A percentile compares a stretch with the other conserved stretches of the same genome.
phyloP scores from a whole-genome alignment of 768 basidiomycete species.

The Rhodotorula taiwanensis region DNA sequence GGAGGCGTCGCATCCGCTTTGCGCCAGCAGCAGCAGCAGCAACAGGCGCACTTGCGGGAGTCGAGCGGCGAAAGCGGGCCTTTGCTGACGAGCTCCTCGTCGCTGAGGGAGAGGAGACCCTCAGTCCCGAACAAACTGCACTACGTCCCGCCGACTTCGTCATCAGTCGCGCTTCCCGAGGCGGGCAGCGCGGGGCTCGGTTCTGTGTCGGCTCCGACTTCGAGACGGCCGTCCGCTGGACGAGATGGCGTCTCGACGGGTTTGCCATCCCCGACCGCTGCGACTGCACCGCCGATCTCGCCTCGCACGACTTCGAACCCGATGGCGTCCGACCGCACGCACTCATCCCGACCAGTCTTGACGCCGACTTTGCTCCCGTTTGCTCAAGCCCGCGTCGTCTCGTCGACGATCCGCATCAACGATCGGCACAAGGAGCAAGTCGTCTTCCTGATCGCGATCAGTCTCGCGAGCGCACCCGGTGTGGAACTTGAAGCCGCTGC shows the following conservation, averaged over 20 bases:
- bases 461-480: slow-evolving; percentile 16
- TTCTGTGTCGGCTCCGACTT: too few species aligned
- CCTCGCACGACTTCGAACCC: background rate
- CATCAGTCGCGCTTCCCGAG: too few species aligned
- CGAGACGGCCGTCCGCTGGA: too few species aligned
- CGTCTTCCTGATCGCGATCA: slow-evolving; percentile 71
- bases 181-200: too few species aligned
- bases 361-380: slow-evolving; percentile 51
- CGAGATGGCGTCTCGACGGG: background rate
- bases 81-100: background rate
- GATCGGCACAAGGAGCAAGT: slow-evolving; percentile 87
- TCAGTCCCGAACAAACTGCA: background rate
- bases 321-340: background rate
- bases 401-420: slow-evolving; percentile 74
- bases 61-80: background rate
- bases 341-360: background rate
- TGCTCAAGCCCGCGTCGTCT: slow-evolving; percentile 64
- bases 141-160: too few species aligned
- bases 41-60: too few species aligned
- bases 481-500: background rate
- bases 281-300: background rate
- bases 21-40: background rate
- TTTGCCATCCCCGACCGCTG: background rate
- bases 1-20: too few species aligned
- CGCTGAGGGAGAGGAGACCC: slow-evolving; percentile 2